Percentiles rank a stretch among this genome's conserved stretches.
Conservation (phyloP, 305 asterid genomes). For the Plantago coronopus region DNA sequence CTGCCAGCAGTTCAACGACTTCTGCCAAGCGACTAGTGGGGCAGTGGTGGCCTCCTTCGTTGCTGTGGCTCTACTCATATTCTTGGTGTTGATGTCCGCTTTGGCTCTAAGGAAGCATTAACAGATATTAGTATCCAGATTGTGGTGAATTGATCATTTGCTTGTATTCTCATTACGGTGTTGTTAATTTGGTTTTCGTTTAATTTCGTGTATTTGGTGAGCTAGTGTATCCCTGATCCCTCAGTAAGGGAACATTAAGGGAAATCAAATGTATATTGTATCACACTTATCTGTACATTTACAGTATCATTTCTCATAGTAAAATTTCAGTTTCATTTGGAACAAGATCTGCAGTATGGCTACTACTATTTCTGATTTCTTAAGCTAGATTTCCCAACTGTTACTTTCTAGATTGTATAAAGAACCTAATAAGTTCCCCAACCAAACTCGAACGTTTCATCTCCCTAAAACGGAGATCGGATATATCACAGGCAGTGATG, state of each 20-base stretch:
- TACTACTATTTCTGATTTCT: too few species aligned
- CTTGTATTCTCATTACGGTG: background rate
- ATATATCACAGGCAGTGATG: too few species aligned
- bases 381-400: too few species aligned
- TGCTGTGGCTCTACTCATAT: slow-evolving; percentile 32
- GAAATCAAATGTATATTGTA: slow-evolving; percentile 2
- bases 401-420: too few species aligned
- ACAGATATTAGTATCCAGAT: background rate
- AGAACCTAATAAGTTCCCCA: too few species aligned
- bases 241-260: background rate
- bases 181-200: slow-evolving; percentile 5
- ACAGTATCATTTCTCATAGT: background rate
- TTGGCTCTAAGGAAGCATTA: slow-evolving; percentile 29
- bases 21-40: slow-evolving; percentile 36
- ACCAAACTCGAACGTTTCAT: too few species aligned
- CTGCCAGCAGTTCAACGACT: slow-evolving; percentile 38
- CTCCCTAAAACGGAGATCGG: too few species aligned
- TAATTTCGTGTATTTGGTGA: background rate
- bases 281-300: slow-evolving; percentile 3
- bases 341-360: too few species aligned
- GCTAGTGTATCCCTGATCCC: background rate
- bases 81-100: slow-evolving; percentile 38
- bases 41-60: slow-evolving; percentile 44
- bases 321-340: background rate
- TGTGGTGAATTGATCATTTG: background rate